Evolutionary conservation across 768 basidiomycete species (phyloP), one percentile per base, ranked within the genome.

Genomic region (Lentinula detonsa): DNA sequence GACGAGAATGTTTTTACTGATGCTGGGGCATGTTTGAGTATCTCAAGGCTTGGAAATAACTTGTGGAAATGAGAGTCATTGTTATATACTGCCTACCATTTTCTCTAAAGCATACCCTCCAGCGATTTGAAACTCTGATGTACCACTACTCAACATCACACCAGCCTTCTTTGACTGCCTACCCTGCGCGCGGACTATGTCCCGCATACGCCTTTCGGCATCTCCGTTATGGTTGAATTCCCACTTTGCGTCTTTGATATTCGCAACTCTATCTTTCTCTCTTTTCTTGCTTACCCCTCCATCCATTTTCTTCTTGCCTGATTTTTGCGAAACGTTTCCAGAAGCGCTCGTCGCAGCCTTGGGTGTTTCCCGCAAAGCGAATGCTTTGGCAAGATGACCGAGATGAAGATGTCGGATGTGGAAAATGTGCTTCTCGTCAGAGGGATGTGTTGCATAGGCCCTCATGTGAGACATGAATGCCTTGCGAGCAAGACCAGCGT

Each of bases 381-480:
- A 96, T 1, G 93, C 85, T 73, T 96, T 95, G 15, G 95, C 93
- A 50, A 93, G 74, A 76, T 99, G 97, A 1, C 97, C 97, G 48
- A 97, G 82, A 70, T 99, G 97, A 8, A 98, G 81, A 70, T 96
- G 85, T 15, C 90, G 90, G 62, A 98, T 87, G 73, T 98, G 95
- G 78, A 99, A 99, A 57, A 98, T 92, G 65, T 93, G 87, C 69
- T 98, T 99, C 73, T 98, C 97, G 62, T 88, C 86, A 15, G 90
- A 83, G 0, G 97, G 95, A 74, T 99, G 97, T 0, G 97, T 99
- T 34, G 97, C 90, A 72, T 98, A 99, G 0, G 97, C 97, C 58
- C 96, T 85, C 78, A 98, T 86, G 72, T 96, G 94, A 0, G 96
- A 97, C 39, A 85, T 78, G 75, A 89, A 99, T 0, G 95, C 97